Evolutionary conservation across 2,329 filamentous ascomycete genomes (phyloP).

Genomic region (Neocucurbitaria cava): DNA sequence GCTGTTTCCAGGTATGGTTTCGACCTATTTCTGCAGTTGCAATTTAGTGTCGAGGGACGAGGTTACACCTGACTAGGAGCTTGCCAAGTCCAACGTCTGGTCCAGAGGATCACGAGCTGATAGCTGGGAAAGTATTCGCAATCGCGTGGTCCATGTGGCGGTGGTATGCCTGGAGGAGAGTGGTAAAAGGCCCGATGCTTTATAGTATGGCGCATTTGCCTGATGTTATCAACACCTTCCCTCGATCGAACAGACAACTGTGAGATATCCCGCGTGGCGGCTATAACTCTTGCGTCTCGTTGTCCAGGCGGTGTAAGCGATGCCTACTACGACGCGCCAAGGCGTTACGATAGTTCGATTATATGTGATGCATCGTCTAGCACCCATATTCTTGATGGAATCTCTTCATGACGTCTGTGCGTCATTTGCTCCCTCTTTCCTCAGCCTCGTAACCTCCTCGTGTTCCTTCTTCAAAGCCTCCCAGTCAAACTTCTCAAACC

Average conservation of each 20-base stretch:
- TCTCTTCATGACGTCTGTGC: not conserved
- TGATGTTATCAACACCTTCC: not conserved
- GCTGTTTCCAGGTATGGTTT: no score
- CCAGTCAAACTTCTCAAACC: conserved; percentile 44
- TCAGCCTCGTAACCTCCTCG: conserved; percentile 17
- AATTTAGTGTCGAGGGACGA: not conserved
- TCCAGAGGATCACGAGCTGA: no score
- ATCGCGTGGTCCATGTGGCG: no score
- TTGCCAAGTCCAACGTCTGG: not conserved
- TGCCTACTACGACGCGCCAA: not conserved
- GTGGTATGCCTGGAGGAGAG: no score
- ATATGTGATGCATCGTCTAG: not conserved
- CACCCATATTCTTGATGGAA: not conserved
- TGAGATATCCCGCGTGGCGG: no score
- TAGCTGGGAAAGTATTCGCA: no score
- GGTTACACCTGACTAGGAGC: not conserved
- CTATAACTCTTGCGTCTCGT: no score
- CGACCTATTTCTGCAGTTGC: not conserved
- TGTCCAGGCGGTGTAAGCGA: no score
- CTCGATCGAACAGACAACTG: not conserved
- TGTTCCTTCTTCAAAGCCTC: conserved; percentile 39
- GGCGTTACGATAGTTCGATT: not conserved
- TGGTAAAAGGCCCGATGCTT: no score
- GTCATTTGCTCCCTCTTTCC: not conserved
- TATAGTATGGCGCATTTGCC: not conserved